Evolutionary conservation across 257 asterid genomes (phyloP).

Genomic region (Scutellaria baicalensis): DNA sequence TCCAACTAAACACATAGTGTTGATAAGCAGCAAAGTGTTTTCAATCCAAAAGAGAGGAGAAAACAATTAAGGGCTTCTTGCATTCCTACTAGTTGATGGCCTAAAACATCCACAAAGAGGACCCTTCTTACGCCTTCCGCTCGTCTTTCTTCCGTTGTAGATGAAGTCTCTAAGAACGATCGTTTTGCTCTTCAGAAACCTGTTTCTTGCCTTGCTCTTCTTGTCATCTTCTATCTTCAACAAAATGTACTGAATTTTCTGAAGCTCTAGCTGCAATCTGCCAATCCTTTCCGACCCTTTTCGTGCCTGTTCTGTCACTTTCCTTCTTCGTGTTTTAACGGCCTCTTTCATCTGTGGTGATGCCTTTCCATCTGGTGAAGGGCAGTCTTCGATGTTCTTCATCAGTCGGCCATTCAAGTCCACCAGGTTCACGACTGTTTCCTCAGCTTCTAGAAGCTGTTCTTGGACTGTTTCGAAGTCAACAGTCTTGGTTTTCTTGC

Average conservation of each 20-base stretch:
- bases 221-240: conserved; percentile 65
- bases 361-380: conserved; percentile 36
- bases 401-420: conserved; percentile 54
- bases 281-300: conserved; percentile 88
- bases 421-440: conserved; percentile 47
- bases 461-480: conserved; percentile 71
- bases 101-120: conserved; percentile 69
- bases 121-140: conserved; percentile 52
- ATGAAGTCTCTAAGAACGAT: conserved; percentile 66
- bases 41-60: background rate
- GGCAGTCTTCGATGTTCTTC: conserved; percentile 46
- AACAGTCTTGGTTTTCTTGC: conserved; percentile 34
- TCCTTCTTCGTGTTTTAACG: conserved; percentile 37
- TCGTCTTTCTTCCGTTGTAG: conserved; percentile 44
- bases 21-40: conserved; percentile 8
- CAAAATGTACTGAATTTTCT: conserved; percentile 66
- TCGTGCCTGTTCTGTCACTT: conserved; percentile 56
- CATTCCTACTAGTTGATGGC: conserved; percentile 39
- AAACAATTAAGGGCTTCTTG: conserved; percentile 19
- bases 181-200: conserved; percentile 48
- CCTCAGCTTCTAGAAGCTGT: conserved; percentile 84
- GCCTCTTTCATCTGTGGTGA: conserved; percentile 50
- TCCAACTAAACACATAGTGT: conserved; percentile 28
- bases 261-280: conserved; percentile 69
- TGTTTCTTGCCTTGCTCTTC: conserved; percentile 43